Conservation (phyloP, 805 yeast species). For the Pichia nanzhaoensis region DNA sequence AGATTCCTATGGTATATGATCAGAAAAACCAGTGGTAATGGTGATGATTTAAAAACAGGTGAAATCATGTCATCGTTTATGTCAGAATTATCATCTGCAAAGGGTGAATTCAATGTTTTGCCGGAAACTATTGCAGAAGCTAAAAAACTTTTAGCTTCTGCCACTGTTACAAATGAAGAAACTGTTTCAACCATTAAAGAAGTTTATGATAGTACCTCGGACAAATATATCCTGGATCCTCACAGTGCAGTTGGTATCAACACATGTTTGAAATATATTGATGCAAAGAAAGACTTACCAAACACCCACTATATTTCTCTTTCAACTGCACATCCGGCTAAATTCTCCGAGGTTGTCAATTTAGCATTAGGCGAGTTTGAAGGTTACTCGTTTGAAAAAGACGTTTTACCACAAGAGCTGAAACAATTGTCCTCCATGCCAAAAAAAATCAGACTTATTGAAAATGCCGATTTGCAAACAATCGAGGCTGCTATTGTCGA, state of each 20-base stretch:
- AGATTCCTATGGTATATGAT: conserved; percentile 93
- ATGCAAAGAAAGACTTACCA: conserved; percentile 26
- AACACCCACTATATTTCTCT: conserved; percentile 59
- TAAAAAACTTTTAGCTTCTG: conserved; percentile 62
- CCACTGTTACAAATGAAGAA: conserved; percentile 69
- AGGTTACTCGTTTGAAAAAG: conserved; percentile 78
- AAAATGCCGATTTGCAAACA: conserved; percentile 63
- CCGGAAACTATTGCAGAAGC: conserved; percentile 60
- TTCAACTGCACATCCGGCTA: conserved; percentile 98
- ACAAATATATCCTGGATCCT: conserved; percentile 85
- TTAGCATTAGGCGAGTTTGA: conserved; percentile 57
- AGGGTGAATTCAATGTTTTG: conserved; percentile 73
- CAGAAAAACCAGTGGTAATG: conserved; percentile 55
- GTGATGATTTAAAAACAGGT: conserved; percentile 68
- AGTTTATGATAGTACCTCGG: conserved; percentile 50
- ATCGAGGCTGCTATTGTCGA: conserved; percentile 72
- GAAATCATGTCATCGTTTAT: conserved; percentile 67
- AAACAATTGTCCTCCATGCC: conserved; percentile 62
- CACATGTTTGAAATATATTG: conserved; percentile 60
- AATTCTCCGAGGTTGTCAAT: conserved; percentile 93
- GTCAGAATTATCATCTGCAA: conserved; percentile 55
- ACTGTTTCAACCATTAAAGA: conserved; percentile 74
- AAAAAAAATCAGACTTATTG: conserved; percentile 67
- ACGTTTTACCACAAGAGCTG: conserved; percentile 86
- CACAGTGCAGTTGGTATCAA: conserved; percentile 94